phyloP scores from a whole-genome alignment of 2,329 filamentous ascomycete genomes.

The Trichoderma aggressivum region DNA sequence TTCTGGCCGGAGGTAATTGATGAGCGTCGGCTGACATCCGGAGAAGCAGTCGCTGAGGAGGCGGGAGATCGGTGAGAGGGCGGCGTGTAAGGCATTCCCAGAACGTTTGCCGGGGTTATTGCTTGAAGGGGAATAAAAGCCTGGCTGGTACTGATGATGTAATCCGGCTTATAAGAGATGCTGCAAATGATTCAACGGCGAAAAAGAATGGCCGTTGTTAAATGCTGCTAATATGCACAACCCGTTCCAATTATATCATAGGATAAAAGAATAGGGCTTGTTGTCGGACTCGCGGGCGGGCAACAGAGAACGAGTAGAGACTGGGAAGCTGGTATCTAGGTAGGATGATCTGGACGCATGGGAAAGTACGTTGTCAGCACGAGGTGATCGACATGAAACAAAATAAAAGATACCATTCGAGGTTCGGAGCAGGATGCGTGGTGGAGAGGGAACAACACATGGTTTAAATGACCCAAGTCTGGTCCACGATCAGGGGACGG shows the following conservation, averaged over 20 bases:
- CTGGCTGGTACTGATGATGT: neutral
- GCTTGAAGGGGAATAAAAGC: neutral
- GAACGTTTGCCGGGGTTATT: constrained; percentile 15
- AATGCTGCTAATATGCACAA: neutral
- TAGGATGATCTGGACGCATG: neutral
- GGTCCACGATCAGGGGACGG: neutral
- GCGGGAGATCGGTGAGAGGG: constrained; percentile 65
- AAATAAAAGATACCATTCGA: neutral
- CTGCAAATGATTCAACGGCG: constrained; percentile 1
- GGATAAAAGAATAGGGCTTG: neutral
- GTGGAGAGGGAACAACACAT: neutral
- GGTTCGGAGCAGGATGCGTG: neutral
- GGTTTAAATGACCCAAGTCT: neutral
- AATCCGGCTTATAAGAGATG: neutral
- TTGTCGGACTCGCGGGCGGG: neutral
- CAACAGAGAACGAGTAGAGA: neutral
- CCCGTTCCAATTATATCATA: constrained; percentile 15
- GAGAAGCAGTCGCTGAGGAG: constrained; percentile 55
- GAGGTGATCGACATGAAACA: neutral
- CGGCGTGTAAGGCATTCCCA: constrained; percentile 84
- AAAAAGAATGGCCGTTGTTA: neutral
- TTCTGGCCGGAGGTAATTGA: constrained; percentile 51
- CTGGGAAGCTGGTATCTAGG: constrained; percentile 13
- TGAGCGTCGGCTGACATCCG: constrained; percentile 55
- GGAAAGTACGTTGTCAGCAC: constrained; percentile 20